phyloP scores from a whole-genome alignment of 176 grass and related monocot species.

The Poa pratensis region DNA sequence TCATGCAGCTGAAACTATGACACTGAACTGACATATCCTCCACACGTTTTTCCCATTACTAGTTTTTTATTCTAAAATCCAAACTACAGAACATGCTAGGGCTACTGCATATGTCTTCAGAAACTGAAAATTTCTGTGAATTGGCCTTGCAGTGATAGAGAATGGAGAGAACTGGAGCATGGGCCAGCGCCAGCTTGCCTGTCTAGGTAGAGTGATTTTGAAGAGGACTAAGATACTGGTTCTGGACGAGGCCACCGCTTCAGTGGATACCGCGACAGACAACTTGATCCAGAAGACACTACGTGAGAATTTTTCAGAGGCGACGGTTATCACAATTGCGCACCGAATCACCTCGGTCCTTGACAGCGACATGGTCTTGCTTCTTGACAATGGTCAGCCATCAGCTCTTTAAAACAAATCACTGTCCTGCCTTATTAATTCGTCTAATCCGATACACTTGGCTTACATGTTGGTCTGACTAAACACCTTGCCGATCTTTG shows the following conservation, averaged over 20 bases:
- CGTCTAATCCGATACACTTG: background rate
- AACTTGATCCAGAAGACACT: conserved; percentile 34
- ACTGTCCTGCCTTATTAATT: background rate
- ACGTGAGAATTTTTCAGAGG: conserved; percentile 15
- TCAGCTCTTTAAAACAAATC: background rate
- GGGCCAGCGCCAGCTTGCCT: conserved; percentile 86
- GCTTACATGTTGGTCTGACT: background rate
- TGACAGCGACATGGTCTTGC: conserved; percentile 36
- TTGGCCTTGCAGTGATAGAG: conserved; percentile 66
- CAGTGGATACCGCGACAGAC: conserved; percentile 30
- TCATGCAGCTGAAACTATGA: conserved; percentile 1
- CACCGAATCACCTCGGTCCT: conserved; percentile 38
- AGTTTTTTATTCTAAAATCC: background rate
- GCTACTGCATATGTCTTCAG: background rate
- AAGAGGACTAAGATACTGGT: conserved; percentile 80
- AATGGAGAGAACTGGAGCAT: conserved; percentile 81
- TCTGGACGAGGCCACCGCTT: conserved; percentile 37
- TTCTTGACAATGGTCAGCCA: conserved; percentile 35
- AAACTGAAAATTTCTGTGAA: conserved; percentile 9
- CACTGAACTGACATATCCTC: background rate
- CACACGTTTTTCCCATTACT: background rate
- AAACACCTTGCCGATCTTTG: background rate
- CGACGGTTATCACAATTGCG: conserved; percentile 30
- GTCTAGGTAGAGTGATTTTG: conserved; percentile 75
- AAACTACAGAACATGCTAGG: background rate